phyloP scores from a whole-genome alignment of 352 stramenopile genomes.

The Phytopythium helicoides region DNA sequence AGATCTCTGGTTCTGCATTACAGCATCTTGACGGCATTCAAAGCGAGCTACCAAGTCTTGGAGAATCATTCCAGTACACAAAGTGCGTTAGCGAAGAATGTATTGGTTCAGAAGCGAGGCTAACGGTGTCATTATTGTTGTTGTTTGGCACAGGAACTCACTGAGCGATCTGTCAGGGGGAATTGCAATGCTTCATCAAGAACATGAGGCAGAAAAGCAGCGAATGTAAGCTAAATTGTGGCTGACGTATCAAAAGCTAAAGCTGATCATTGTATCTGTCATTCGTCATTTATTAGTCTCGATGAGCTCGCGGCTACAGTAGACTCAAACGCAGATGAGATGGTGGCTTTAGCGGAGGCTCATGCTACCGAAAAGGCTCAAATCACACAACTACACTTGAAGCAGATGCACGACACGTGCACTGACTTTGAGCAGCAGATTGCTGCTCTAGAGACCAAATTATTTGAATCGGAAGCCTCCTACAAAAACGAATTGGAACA shows the following conservation, averaged over 20 bases:
- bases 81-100: conserved; percentile 27
- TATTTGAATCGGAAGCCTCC: conserved; percentile 20
- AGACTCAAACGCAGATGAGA: conserved; percentile 44
- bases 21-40: conserved; percentile 56
- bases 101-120: too few species aligned
- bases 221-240: conserved; percentile 24
- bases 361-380: conserved; percentile 30
- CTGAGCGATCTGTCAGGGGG: conserved; percentile 37
- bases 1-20: conserved; percentile 45
- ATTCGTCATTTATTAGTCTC: too few species aligned
- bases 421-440: conserved; percentile 26
- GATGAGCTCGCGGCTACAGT: conserved; percentile 36
- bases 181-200: conserved; percentile 40
- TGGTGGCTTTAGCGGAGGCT: conserved; percentile 29
- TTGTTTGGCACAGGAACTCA: conserved; percentile 13
- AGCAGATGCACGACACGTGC: conserved; percentile 18
- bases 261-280: too few species aligned
- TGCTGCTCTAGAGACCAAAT: conserved; percentile 25
- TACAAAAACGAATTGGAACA: conserved; percentile 35
- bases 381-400: conserved; percentile 22
- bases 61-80: conserved; percentile 30
- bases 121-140: not conserved
- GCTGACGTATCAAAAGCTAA: too few species aligned
- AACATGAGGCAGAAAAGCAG: conserved; percentile 32
- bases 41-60: conserved; percentile 39